Evolutionary conservation across 306 rosid genomes (phyloP), one percentile per base, ranked within the genome.

Genomic region (Glycine latifolia): DNA sequence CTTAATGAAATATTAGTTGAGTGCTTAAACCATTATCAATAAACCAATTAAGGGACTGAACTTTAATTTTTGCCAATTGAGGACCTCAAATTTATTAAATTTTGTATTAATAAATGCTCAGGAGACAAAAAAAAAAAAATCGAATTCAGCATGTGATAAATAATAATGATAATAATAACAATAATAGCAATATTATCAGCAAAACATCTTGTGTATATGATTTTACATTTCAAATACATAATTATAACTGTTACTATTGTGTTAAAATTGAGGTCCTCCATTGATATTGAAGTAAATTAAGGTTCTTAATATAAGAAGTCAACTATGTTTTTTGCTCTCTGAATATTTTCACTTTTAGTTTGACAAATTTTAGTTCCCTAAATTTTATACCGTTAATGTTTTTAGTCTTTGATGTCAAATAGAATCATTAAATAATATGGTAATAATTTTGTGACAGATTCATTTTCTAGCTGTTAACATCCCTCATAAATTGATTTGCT

Each of bases 61-160:
- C 47, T 65, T 62, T 15, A 37, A 50, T 11, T 61, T 83, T 72
- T 73, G 50, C 67, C 80, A 73, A 54, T 78, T 56, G 52, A 72
- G 80, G 87, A 65, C 80, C 33, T 83, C 59, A 31, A 48, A 20
- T 76, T 50, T 58, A 37, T 60, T 76, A 12, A 76, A 62, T 47
- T 20, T 15, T 66, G 16, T 33, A 10, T 17, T 7, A 56, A 79
- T 10, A 47, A 67, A n/a, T 20, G 20, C 7, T 14, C 13, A 1
- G 14, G 4, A 52, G 58, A 20, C 5, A 31, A 4, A 20, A 20
- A 20, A 58, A 35, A 26, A 4, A 46, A 7, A 31, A 5, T 70
- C 71, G 3, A 59, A 46, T 61, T 20, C 61, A 63, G 26, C 60
- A 48, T 60, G 7, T 79, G 58, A 31, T 37, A 26, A 78, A 16